Percentiles rank a stretch among this genome's conserved stretches.
Evolutionary conservation across 345 rosid genomes (phyloP).

Genomic region (Sisymbrium altissimum): DNA sequence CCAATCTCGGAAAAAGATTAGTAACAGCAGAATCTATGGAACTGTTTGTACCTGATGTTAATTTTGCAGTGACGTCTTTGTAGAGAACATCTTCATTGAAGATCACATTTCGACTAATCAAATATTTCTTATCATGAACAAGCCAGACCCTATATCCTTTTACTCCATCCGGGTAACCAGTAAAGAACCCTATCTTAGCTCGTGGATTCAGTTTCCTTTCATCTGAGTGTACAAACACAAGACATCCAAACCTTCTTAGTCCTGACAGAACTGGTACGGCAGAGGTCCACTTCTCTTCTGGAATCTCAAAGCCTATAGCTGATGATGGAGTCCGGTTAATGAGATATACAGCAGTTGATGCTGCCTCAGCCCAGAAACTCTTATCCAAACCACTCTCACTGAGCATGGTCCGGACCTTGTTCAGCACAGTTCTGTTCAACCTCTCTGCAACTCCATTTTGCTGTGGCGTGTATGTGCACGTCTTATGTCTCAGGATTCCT

Average conservation of each 20-base stretch:
- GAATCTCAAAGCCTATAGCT: neutral
- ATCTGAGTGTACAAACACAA: neutral
- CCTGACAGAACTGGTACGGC: accelerated
- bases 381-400: neutral
- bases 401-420: neutral
- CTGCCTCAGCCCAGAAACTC: neutral
- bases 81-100: neutral
- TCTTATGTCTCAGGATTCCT: neutral
- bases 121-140: neutral
- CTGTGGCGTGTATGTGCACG: neutral
- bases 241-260: neutral
- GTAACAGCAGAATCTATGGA: too few relatives aligned
- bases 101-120: neutral
- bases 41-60: too few relatives aligned
- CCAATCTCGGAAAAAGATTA: too few relatives aligned
- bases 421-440: neutral
- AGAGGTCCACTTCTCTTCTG: neutral
- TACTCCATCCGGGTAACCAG: neutral
- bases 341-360: neutral
- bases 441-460: neutral
- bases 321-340: neutral
- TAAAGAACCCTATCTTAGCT: neutral
- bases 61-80: too few relatives aligned
- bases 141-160: neutral
- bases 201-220: neutral